A percentile compares a stretch with the other conserved stretches of the same genome.
phyloP scores from a whole-genome alignment of 2,329 filamentous ascomycete species.

The Stenocarpella maydis region DNA sequence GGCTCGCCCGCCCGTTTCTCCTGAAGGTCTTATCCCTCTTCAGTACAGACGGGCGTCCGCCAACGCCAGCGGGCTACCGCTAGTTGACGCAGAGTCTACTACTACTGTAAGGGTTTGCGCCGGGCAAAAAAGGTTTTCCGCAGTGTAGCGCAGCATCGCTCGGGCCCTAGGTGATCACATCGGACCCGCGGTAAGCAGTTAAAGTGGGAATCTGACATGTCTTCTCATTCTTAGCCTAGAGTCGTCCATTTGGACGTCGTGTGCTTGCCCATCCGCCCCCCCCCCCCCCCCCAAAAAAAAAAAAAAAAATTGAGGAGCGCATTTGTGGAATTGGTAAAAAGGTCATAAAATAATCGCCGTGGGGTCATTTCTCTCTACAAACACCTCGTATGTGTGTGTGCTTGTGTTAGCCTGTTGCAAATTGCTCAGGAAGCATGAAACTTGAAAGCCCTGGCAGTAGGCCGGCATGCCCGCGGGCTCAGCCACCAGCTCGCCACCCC shows the following conservation, averaged over 20 bases:
- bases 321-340: background rate
- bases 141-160: background rate
- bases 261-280: constrained; percentile 22
- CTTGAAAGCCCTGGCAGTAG: background rate
- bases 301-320: background rate
- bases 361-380: constrained; percentile 1
- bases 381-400: constrained; percentile 4
- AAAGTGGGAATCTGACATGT: background rate
- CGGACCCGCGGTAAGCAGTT: background rate
- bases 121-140: background rate
- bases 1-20: background rate
- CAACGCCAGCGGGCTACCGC: background rate
- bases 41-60: background rate
- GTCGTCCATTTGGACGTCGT: constrained; percentile 15
- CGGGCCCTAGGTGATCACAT: background rate
- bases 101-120: background rate
- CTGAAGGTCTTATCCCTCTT: constrained; percentile 3
- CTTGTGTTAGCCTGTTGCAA: background rate
- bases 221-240: background rate
- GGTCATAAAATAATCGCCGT: constrained; percentile 9
- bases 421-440: constrained; percentile 4
- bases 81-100: background rate
- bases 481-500: background rate
- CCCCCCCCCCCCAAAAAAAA: too few species aligned
- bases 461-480: constrained; percentile 1